Evolutionary conservation across 2,329 filamentous ascomycete genomes (phyloP).

Genomic region (Ophiostoma angusticollis): DNA sequence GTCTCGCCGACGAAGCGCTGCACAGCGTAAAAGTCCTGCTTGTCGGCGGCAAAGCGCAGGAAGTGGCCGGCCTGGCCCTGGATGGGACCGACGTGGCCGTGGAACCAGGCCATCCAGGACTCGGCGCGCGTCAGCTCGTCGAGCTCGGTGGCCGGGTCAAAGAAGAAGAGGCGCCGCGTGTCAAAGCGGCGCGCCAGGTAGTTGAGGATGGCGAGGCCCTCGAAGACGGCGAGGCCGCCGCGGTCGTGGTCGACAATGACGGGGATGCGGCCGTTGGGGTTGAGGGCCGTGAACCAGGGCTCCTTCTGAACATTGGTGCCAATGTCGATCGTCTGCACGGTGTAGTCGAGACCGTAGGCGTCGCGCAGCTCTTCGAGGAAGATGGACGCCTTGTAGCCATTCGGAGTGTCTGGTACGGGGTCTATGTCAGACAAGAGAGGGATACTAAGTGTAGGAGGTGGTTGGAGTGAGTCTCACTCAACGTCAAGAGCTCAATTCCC

Average conservation of each 20-base stretch:
- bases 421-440: conserved; percentile 4
- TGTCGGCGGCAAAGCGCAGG: conserved; percentile 45
- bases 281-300: conserved; percentile 49
- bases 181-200: conserved; percentile 47
- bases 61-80: conserved; percentile 71
- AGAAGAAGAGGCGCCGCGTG: conserved; percentile 16
- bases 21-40: conserved; percentile 56
- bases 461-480: conserved; percentile 22
- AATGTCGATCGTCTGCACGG: conserved; percentile 46
- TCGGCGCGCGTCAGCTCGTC: conserved; percentile 30
- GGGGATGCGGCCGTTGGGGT: conserved; percentile 54
- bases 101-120: conserved; percentile 59
- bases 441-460: neutral
- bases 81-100: conserved; percentile 59
- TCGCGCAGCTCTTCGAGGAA: conserved; percentile 54
- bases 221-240: conserved; percentile 52
- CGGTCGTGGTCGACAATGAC: conserved; percentile 55
- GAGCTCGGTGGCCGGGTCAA: conserved; percentile 13
- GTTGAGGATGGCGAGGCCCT: conserved; percentile 46
- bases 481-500: conserved; percentile 53
- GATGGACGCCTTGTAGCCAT: conserved; percentile 45
- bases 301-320: conserved; percentile 52
- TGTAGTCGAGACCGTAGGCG: conserved; percentile 49
- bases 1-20: conserved; percentile 67
- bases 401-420: conserved; percentile 35